Evolutionary conservation across 108 stramenopile genomes (phyloP).

Genomic region (Chaetoceros tenuissimus): DNA sequence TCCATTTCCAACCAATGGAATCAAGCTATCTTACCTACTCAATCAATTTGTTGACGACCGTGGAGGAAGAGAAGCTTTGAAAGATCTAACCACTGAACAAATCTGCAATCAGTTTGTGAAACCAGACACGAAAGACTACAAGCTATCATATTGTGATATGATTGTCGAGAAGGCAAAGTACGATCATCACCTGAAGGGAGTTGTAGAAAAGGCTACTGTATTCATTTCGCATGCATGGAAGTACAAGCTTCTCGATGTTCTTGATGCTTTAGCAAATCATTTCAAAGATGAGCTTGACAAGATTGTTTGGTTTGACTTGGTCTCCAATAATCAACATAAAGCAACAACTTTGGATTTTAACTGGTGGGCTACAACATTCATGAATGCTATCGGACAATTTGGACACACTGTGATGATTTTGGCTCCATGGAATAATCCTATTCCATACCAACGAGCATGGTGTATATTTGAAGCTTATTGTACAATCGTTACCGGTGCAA

Average conservation of each 20-base stretch:
- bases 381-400: background rate
- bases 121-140: background rate
- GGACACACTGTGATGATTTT: background rate
- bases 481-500: background rate
- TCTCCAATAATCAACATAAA: background rate
- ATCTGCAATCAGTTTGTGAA: background rate
- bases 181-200: background rate
- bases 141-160: background rate
- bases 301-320: background rate
- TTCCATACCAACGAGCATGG: background rate
- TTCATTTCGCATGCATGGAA: background rate
- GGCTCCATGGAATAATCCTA: background rate
- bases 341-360: background rate
- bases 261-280: background rate
- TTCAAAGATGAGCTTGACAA: background rate
- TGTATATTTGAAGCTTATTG: background rate
- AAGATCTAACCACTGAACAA: background rate
- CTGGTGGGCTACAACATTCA: background rate
- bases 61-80: conserved; percentile 1
- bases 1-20: background rate
- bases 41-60: background rate
- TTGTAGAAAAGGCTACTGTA: background rate
- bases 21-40: background rate
- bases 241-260: background rate
- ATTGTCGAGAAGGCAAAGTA: background rate